Percentiles rank a stretch among this genome's conserved stretches.
Evolutionary conservation across 768 basidiomycete genomes (phyloP).

Genomic region (Mycena sanguinolenta): DNA sequence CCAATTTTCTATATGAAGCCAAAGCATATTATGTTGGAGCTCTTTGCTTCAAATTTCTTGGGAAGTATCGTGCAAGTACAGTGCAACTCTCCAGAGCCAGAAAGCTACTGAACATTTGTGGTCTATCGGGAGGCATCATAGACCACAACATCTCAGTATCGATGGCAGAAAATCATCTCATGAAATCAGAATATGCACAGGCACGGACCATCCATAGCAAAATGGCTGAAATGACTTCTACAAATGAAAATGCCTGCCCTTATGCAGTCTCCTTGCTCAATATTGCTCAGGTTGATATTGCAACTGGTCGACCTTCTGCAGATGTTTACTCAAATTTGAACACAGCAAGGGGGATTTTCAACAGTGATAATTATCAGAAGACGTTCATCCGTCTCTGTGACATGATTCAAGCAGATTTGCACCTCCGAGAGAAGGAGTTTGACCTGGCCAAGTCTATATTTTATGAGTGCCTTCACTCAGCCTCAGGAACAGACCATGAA

Average conservation of each 20-base stretch:
- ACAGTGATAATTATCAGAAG: neutral
- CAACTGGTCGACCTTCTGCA: neutral
- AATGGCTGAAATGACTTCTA: neutral
- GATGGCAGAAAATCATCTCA: neutral
- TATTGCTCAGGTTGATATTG: neutral
- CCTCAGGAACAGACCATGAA: neutral
- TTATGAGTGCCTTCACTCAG: neutral
- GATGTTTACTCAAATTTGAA: neutral
- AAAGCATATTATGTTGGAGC: too few species aligned
- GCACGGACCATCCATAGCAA: neutral
- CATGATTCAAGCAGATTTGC: neutral
- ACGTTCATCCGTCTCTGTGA: neutral
- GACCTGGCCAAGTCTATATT: neutral
- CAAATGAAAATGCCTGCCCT: neutral
- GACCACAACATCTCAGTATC: neutral
- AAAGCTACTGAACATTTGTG: neutral
- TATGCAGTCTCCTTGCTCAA: neutral
- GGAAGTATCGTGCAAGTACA: neutral
- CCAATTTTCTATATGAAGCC: neutral
- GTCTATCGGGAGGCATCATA: neutral
- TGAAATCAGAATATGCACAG: neutral
- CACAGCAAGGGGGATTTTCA: neutral
- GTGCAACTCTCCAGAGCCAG: neutral
- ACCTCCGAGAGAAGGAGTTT: neutral
- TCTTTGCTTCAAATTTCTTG: neutral